A percentile compares a stretch with the other conserved stretches of the same genome.
Evolutionary conservation across 306 rosid genomes (phyloP).

Genomic region (Vicia villosa): DNA sequence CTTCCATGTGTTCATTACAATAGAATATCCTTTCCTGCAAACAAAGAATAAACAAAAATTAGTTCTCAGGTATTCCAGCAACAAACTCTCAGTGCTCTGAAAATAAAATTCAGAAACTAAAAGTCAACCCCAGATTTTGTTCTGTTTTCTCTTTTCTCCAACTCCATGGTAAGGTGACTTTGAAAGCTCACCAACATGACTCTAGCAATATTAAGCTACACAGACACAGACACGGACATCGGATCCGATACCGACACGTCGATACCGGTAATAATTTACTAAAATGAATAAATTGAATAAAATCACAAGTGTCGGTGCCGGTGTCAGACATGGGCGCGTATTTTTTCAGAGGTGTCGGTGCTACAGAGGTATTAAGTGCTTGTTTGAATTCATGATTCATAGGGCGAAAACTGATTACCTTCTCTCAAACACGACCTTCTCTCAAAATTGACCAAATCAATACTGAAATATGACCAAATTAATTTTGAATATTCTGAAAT

Average conservation of each 20-base stretch:
- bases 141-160: not conserved
- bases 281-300: too few relatives aligned
- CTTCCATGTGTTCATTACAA: slow-evolving; percentile 97
- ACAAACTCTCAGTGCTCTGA: not conserved
- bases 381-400: not conserved
- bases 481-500: not conserved
- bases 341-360: too few relatives aligned
- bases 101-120: slow-evolving; percentile 14
- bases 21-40: slow-evolving; percentile 82
- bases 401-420: not conserved
- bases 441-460: too few relatives aligned
- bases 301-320: too few relatives aligned
- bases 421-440: not conserved
- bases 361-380: not conserved
- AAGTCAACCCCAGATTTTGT: slow-evolving; percentile 10
- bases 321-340: too few relatives aligned
- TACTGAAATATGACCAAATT: too few relatives aligned
- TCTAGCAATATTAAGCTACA: too few relatives aligned
- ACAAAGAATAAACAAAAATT: slow-evolving; percentile 19
- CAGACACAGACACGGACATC: too few relatives aligned
- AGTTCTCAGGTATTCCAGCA: slow-evolving; percentile 17
- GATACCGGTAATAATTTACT: too few relatives aligned
- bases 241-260: too few relatives aligned
- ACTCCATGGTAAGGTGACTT: not conserved
- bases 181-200: not conserved